Evolutionary conservation across 768 basidiomycete species (phyloP).

Genomic region (Trametes cingulata): DNA sequence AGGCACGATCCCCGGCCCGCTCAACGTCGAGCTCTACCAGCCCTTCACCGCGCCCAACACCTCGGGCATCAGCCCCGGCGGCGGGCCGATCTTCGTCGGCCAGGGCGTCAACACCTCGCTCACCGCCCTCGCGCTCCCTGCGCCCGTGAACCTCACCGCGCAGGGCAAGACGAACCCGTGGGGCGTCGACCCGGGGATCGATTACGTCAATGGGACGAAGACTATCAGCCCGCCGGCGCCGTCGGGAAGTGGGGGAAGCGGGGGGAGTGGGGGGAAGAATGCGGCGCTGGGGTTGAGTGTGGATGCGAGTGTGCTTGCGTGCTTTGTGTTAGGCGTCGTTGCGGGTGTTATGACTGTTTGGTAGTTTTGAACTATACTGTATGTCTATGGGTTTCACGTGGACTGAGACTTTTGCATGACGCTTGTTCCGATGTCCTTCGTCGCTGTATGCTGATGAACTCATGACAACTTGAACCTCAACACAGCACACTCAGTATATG

Average conservation of each 20-base stretch:
- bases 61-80: conserved; percentile 42
- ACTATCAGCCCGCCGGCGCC: conserved; percentile 9
- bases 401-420: too few species aligned
- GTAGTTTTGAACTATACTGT: not conserved
- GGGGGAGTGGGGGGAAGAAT: not conserved
- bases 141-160: conserved; percentile 44
- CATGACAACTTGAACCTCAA: too few species aligned
- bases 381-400: not conserved
- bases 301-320: conserved; percentile 1
- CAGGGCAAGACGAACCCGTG: conserved; percentile 28
- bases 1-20: conserved; percentile 43
- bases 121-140: conserved; percentile 36
- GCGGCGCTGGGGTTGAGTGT: not conserved
- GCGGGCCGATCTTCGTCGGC: conserved; percentile 42
- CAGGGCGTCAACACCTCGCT: conserved; percentile 36
- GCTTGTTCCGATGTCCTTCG: too few species aligned
- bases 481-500: not conserved
- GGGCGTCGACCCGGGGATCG: conserved; percentile 20
- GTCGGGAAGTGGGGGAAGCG: not conserved
- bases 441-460: too few species aligned
- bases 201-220: conserved; percentile 21
- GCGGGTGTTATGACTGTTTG: not conserved
- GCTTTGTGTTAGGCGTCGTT: conserved; percentile 3
- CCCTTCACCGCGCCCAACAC: conserved; percentile 48
- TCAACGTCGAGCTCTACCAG: conserved; percentile 42